Evolutionary conservation across 2,329 filamentous ascomycete species (phyloP).

Genomic region (Penicillium digitatum): DNA sequence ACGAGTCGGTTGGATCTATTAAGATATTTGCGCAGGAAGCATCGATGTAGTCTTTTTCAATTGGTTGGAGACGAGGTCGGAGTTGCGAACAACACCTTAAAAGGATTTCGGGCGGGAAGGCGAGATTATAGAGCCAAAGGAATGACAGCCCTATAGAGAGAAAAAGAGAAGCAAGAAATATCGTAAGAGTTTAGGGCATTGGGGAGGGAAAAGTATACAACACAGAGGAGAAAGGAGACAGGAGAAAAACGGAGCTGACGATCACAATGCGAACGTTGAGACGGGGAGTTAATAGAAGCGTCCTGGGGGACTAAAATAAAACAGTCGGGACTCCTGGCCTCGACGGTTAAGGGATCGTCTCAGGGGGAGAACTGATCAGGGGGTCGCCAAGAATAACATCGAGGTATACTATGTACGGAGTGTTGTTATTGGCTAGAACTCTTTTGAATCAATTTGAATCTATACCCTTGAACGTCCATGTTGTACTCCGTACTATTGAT

Average conservation of each 20-base stretch:
- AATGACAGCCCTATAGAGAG: slow-evolving; percentile 24
- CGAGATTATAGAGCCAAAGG: slow-evolving; percentile 19
- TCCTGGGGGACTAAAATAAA: slow-evolving; percentile 17
- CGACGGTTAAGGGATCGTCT: slow-evolving; percentile 7
- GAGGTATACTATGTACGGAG: background rate
- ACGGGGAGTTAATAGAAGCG: slow-evolving; percentile 10
- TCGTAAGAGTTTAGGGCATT: background rate
- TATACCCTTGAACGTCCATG: background rate
- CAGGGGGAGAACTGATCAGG: slow-evolving; percentile 11
- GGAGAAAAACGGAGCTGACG: slow-evolving; percentile 25
- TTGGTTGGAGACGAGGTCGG: background rate
- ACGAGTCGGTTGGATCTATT: slow-evolving; percentile 5
- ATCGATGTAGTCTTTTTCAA: slow-evolving; percentile 35
- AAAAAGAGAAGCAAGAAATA: background rate
- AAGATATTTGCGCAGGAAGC: slow-evolving; percentile 4
- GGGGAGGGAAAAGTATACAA: background rate
- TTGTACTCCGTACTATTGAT: background rate
- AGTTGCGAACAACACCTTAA: background rate
- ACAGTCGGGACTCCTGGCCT: background rate
- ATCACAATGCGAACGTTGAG: slow-evolving; percentile 21
- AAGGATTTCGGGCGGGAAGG: slow-evolving; percentile 11
- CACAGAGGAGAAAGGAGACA: slow-evolving; percentile 11
- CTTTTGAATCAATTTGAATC: background rate
- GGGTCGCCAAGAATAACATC: slow-evolving; percentile 11
- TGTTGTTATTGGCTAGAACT: slow-evolving; percentile 1